Percentiles rank a stretch among this genome's conserved stretches.
Evolutionary conservation across 208 protist species (phyloP).

Genomic region (Leishmania braziliensis): DNA sequence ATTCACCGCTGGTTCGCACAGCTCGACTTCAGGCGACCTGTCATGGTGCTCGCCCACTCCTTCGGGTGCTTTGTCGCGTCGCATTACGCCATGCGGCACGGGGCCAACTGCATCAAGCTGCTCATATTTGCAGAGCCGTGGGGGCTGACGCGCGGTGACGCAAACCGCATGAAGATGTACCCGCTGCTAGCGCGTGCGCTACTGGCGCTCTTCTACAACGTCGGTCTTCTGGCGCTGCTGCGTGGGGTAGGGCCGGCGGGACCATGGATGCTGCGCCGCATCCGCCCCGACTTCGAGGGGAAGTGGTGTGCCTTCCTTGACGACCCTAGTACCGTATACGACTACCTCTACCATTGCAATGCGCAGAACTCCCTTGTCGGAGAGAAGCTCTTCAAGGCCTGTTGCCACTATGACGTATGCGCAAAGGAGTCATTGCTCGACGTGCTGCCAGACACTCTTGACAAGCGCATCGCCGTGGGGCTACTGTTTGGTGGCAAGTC

Average conservation of each 20-base stretch:
- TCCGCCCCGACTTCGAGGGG: conserved; percentile 60
- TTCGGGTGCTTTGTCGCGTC: conserved; percentile 57
- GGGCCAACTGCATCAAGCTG: conserved; percentile 27
- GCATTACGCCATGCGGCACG: conserved; percentile 47
- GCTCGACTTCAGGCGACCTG: conserved; percentile 36
- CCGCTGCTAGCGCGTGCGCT: conserved; percentile 34
- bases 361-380: conserved; percentile 48
- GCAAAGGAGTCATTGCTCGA: conserved; percentile 54
- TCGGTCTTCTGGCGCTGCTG: conserved; percentile 46
- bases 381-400: conserved; percentile 56
- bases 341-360: conserved; percentile 84
- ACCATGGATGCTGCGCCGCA: conserved; percentile 39
- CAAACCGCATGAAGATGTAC: conserved; percentile 21
- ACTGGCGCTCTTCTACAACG: conserved; percentile 37
- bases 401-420: conserved; percentile 52
- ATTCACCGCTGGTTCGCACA: conserved; percentile 45
- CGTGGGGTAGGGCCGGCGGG: conserved; percentile 50
- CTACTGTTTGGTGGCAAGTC: conserved; percentile 60
- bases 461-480: conserved; percentile 30
- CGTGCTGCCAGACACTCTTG: conserved; percentile 34
- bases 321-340: conserved; percentile 53
- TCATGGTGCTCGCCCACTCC: conserved; percentile 62
- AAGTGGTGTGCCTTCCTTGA: conserved; percentile 46
- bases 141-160: conserved; percentile 47
- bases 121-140: conserved; percentile 62